phyloP scores from a whole-genome alignment of 75 land plant species.

The Pseudotsuga menziesii region DNA sequence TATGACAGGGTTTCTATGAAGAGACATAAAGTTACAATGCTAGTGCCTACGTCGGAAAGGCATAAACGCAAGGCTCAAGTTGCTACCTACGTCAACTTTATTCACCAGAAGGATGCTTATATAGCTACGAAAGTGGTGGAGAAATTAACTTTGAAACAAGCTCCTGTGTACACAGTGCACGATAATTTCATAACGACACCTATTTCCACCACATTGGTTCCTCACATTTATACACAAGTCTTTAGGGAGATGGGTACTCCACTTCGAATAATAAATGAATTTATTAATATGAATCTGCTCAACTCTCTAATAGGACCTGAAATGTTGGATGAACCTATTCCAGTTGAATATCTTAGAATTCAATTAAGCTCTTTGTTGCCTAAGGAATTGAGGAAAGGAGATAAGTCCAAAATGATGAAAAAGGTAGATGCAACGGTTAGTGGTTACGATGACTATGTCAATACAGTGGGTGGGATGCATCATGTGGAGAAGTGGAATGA shows the following conservation, averaged over 20 bases:
- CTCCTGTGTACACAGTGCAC: background rate
- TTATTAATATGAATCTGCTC: background rate
- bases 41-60: background rate
- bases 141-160: background rate
- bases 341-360: background rate
- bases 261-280: constrained; percentile 10
- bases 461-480: background rate
- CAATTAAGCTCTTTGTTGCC: background rate
- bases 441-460: background rate
- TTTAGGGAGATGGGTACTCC: constrained; percentile 8
- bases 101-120: background rate
- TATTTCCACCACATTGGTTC: background rate
- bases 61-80: background rate
- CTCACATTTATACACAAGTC: background rate
- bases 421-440: background rate
- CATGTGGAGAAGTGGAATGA: background rate
- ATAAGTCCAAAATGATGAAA: background rate
- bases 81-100: background rate
- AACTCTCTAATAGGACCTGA: background rate
- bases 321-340: background rate
- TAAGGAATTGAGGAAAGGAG: background rate
- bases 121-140: constrained; percentile 1
- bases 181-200: background rate
- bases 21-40: background rate
- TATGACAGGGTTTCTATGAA: background rate